phyloP scores from a whole-genome alignment of 208 protist species.

The Leishmania lainsoni region DNA sequence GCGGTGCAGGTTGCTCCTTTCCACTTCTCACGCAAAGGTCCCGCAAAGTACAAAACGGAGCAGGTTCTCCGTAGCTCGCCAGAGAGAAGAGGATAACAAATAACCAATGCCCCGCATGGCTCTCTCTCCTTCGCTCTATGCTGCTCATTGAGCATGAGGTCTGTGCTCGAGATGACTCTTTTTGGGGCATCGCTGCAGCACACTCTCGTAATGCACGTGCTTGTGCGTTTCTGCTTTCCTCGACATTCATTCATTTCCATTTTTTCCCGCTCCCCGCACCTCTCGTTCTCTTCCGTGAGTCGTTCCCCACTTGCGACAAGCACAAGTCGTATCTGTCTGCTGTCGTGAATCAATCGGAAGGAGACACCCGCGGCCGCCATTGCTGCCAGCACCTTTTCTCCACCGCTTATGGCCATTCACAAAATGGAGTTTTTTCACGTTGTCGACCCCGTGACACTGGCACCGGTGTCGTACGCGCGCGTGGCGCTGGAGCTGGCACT shows the following conservation, averaged over 20 bases:
- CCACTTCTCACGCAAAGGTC: neutral
- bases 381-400: neutral
- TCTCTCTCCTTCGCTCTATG: neutral
- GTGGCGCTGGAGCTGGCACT: constrained; percentile 27
- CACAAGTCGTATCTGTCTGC: neutral
- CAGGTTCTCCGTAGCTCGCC: neutral
- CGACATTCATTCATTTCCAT: neutral
- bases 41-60: neutral
- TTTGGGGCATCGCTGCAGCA: neutral
- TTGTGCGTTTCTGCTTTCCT: neutral
- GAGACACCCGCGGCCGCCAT: neutral
- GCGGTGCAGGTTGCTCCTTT: neutral
- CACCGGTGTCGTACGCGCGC: constrained; percentile 1
- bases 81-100: neutral
- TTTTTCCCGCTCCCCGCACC: neutral
- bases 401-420: neutral
- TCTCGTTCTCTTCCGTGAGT: neutral
- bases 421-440: constrained; percentile 47
- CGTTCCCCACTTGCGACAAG: neutral
- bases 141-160: neutral
- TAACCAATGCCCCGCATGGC: neutral
- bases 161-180: neutral
- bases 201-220: neutral
- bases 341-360: neutral
- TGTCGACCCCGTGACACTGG: constrained; percentile 23